Conservation (phyloP, 306 rosid species). For the Trifolium repens region DNA sequence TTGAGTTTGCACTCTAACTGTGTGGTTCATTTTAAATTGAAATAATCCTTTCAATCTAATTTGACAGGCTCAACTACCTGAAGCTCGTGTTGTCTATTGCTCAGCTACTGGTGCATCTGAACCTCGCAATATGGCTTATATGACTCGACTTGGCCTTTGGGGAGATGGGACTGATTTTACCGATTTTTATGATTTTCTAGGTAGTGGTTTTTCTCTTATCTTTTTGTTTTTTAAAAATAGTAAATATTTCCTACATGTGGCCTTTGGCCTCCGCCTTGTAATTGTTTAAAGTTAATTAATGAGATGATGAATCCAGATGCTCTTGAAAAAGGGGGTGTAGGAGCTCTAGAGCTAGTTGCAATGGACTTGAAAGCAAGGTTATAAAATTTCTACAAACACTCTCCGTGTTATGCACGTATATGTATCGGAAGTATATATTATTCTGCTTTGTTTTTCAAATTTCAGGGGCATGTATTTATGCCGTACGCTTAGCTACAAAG, state of each 20-base stretch:
- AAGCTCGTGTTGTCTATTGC: constrained; percentile 90
- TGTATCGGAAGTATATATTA: no score
- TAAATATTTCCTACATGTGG: no score
- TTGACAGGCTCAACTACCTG: constrained; percentile 79
- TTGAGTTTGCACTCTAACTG: no score
- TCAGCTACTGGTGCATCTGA: constrained; percentile 98
- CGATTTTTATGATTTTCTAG: constrained; percentile 85
- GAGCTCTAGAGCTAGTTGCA: constrained; percentile 95
- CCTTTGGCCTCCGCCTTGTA: neutral
- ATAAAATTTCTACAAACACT: no score
- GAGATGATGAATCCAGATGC: constrained; percentile 59
- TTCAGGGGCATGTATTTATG: no score
- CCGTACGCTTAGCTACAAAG: no score
- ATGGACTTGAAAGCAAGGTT: no score
- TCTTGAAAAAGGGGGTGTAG: constrained; percentile 91
- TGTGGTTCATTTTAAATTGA: no score
- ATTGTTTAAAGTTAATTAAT: constrained; percentile 19
- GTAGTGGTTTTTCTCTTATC: constrained; percentile 45
- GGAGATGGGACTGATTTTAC: constrained; percentile 80
- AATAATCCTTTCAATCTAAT: no score
- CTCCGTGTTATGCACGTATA: no score
- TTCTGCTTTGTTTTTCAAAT: no score
- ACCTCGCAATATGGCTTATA: constrained; percentile 49
- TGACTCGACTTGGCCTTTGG: constrained; percentile 98
- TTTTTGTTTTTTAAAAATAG: neutral